Evolutionary conservation across 148 eudicot species (phyloP), one percentile per base, ranked within the genome.

Genomic region (Rheum nobile): DNA sequence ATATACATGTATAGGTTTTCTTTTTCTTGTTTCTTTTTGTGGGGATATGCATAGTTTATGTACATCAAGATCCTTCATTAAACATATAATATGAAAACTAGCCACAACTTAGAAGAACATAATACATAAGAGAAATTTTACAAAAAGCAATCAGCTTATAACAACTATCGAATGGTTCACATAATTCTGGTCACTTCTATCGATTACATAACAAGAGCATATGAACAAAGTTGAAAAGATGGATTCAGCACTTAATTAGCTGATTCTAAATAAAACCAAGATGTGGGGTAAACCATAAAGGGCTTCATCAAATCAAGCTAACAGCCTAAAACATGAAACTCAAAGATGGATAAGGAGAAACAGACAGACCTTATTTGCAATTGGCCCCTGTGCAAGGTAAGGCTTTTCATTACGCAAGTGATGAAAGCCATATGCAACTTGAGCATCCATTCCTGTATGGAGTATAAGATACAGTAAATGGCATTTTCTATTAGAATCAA

Each of bases 351-450:
- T 50, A 71, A 39, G 50, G 46, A 22, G 46, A 71, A 17, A 71
- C 73, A 38, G 50, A 16, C 34, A 14, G 29, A 93, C 98, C 98
- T 93, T 93, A 79, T 93, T 93, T 63, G 98, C 80, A 52, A 91
- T 76, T 19, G 97, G 97, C 71, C 98, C 98, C 65, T 91, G 97
- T 54, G 97, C 98, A 80, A 93, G 92, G 77, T 89, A 88, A 57
- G 98, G 98, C 80, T 89, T 93, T 80, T 93, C 91, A 80, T 93
- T 88, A 32, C 98, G 88, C 80, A 93, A 80, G 77, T 82, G 86
- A 70, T 93, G 98, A 82, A 93, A 93, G 12, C 97, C 97, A 73
- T 89, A 89, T 11, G 98, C 97, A 52, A 93, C 96, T 83, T 84
- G 96, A 52, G 96, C 98, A 86, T 93, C 98, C 98, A 93, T 93